Evolutionary conservation across 2,329 filamentous ascomycete species (phyloP), one percentile per base, ranked within the genome.

Genomic region (Coniochaeta ligniaria): DNA sequence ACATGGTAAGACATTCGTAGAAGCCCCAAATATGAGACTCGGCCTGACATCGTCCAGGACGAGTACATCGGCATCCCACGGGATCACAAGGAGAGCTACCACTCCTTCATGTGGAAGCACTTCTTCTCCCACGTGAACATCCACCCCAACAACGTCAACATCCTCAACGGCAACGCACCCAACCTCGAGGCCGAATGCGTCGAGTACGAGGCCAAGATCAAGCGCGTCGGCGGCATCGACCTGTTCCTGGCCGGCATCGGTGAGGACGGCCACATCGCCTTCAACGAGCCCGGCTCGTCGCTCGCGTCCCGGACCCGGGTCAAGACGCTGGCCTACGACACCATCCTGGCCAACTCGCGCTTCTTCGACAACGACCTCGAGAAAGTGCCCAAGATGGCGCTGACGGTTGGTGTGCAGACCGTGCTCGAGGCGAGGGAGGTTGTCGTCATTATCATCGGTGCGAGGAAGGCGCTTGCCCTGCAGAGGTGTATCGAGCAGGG

Each of bases 81-180:
- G 64, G 86, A 89, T 66, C 89, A 92, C 72, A 87, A 89, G 4
- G 86, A 91, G 71, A 89, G 85, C 70, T 92, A 92, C 74, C 89
- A 92, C 77, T 87, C 84, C 68, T 93, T 91, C 78, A 92, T 92
- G 89, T 91, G 90, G 80, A 86, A 85, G 74, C 82, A 92, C 74
- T 90, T 92, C 76, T 92, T 93, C 77, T 86, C 85, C 50, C 88
- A 80, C 64, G 83, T 92, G 66, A 86, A 92, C 70, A 84, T 92
- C 63, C 80, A 83, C 60, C 88, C 89, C 0, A 78, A 80, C 63
- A 90, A 80, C 63, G 85, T 91, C 65, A 85, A 92, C 70, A 89
- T 92, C 68, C 80, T 92, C 20, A 82, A 91, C 69, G 88, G 89
- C 66, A 91, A 90, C 67, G 88, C 88, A 0, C 74, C 81, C 3